Conservation (phyloP, 192 early-diverging fungal genomes). For the Backusella parvicylindrica region DNA sequence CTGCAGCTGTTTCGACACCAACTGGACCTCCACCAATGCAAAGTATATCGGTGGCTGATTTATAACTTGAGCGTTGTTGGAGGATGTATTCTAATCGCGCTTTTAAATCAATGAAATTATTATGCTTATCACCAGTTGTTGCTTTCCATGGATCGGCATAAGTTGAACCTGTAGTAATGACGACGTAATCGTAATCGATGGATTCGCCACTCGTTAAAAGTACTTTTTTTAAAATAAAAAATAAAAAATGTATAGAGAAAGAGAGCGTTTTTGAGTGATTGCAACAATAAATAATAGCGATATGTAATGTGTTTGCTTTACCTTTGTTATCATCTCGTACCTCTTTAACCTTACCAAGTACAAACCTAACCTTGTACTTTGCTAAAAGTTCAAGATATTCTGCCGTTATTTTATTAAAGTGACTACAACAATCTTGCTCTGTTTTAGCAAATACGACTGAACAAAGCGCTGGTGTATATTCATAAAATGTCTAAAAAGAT, state of each 20-base stretch:
- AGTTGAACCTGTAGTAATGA: constrained; percentile 7
- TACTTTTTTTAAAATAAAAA: too few relatives aligned
- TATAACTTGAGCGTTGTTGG: not conserved
- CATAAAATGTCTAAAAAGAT: constrained; percentile 9
- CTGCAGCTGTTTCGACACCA: constrained; percentile 8
- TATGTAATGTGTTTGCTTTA: too few relatives aligned
- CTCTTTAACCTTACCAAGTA: not conserved
- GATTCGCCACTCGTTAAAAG: not conserved
- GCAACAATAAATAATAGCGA: too few relatives aligned
- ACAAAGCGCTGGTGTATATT: constrained; percentile 17
- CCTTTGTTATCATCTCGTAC: constrained; percentile 11
- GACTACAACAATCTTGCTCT: not conserved
- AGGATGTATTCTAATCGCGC: not conserved
- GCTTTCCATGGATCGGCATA: constrained; percentile 14
- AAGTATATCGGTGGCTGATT: not conserved
- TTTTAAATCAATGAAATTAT: not conserved
- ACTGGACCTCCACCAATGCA: constrained; percentile 21
- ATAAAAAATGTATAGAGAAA: not conserved
- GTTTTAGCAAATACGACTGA: constrained; percentile 1
- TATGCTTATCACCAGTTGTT: not conserved
- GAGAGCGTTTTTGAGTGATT: not conserved
- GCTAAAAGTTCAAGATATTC: not conserved
- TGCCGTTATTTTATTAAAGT: constrained; percentile 9
- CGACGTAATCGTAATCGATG: not conserved
- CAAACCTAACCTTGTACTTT: not conserved